These are phyloP conservation scores for Irpex sp. DNA, from an alignment of 1,284 basidiomycete genomes.

Conservation along the genomic window DNA sequence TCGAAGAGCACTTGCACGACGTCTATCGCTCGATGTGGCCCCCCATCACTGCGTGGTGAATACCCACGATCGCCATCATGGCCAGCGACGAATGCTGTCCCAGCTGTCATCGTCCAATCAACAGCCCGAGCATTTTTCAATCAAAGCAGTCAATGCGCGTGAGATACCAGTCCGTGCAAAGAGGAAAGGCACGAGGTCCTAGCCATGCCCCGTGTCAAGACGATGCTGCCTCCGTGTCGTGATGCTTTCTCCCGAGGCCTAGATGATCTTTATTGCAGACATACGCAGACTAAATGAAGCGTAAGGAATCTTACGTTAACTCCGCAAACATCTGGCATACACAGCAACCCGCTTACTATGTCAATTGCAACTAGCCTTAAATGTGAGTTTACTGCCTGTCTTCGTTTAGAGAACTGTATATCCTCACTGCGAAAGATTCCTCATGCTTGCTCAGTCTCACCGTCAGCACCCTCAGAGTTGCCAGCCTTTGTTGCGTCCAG, in stretches of 20 bases:
- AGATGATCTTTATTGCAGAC: neutral
- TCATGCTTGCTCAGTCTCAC: neutral
- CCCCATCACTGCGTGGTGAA: neutral
- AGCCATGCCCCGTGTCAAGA: too few species aligned
- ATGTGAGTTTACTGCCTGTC: neutral
- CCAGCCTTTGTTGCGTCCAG: slow-evolving; percentile 50
- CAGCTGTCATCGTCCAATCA: too few species aligned
- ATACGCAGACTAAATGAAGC: neutral
- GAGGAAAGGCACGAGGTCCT: too few species aligned
- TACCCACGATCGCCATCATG: neutral
- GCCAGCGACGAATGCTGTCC: neutral
- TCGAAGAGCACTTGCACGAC: neutral
- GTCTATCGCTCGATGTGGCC: neutral
- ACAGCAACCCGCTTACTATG: too few species aligned
- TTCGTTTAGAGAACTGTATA: neutral
- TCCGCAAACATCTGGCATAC: too few species aligned
- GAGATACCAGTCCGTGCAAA: too few species aligned
- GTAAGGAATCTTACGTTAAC: neutral
- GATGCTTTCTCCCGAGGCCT: neutral
- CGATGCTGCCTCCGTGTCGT: neutral
- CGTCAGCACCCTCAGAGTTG: neutral
- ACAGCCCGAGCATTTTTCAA: too few species aligned
- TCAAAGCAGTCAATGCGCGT: too few species aligned
- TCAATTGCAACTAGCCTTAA: neutral
- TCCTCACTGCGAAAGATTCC: neutral